phyloP scores from a whole-genome alignment of 345 rosid species.

The Linum lewisii region DNA sequence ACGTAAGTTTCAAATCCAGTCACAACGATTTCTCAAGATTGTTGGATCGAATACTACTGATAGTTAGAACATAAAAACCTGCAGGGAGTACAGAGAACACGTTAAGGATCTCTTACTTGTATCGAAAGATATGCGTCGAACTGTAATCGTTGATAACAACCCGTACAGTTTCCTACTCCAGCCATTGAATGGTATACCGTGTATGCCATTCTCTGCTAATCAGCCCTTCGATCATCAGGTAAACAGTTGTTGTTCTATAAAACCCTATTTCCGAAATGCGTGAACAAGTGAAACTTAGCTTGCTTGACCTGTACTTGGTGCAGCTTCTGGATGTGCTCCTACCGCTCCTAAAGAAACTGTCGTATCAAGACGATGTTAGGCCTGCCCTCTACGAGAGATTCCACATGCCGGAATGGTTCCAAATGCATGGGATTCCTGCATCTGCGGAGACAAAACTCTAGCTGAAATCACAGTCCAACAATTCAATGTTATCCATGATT shows the following conservation, averaged over 20 bases:
- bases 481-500: too few relatives aligned
- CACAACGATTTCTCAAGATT: not conserved
- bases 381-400: not conserved
- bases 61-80: not conserved
- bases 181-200: constrained; percentile 92
- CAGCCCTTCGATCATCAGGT: constrained; percentile 79
- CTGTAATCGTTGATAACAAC: constrained; percentile 88
- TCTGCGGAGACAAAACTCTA: not conserved
- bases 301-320: not conserved
- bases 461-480: too few relatives aligned
- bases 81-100: constrained; percentile 74
- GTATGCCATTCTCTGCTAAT: constrained; percentile 76
- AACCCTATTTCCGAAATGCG: too few relatives aligned
- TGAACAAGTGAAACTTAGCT: too few relatives aligned
- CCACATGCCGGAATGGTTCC: not conserved
- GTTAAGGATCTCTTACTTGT: constrained; percentile 84
- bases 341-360: not conserved
- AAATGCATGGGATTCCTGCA: not conserved
- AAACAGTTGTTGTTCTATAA: not conserved
- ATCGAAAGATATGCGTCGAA: constrained; percentile 61
- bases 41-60: not conserved
- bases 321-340: not conserved
- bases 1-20: constrained; percentile 43
- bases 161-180: constrained; percentile 96
- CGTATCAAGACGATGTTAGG: not conserved